A percentile compares a stretch with the other conserved stretches of the same genome.
Conservation (phyloP, 208 protist genomes). For the Angomonas ambiguus region DNA sequence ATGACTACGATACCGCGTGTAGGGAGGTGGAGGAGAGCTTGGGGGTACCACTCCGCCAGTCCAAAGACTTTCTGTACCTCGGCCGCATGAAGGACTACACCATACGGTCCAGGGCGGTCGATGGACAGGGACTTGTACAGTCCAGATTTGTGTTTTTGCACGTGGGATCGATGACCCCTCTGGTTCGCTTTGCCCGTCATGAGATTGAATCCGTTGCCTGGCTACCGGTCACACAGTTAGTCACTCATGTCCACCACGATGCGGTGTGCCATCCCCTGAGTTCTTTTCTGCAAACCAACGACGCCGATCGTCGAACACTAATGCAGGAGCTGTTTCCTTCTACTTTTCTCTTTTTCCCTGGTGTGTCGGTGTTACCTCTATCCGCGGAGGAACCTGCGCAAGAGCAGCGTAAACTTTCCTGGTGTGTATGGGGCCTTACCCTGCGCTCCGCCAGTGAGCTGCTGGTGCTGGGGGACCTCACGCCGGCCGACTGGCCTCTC, state of each 20-base stretch:
- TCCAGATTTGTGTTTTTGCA: constrained; percentile 79
- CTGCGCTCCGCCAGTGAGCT: constrained; percentile 56
- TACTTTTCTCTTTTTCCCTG: constrained; percentile 48
- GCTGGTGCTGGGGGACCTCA: constrained; percentile 41
- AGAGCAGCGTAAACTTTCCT: constrained; percentile 5
- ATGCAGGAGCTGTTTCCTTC: constrained; percentile 48
- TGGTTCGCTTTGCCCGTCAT: constrained; percentile 35
- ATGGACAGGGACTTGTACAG: constrained; percentile 32
- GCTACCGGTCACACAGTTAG: constrained; percentile 44
- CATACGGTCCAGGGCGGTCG: constrained; percentile 25
- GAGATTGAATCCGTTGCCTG: constrained; percentile 59
- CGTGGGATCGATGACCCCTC: constrained; percentile 59
- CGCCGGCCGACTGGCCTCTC: constrained; percentile 62
- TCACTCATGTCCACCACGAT: constrained; percentile 20
- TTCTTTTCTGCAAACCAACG: constrained; percentile 33
- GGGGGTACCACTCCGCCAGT: constrained; percentile 47
- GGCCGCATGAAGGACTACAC: constrained; percentile 58
- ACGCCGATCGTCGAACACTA: constrained; percentile 40
- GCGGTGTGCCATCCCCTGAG: constrained; percentile 45
- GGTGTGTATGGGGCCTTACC: constrained; percentile 66
- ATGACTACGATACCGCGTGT: constrained; percentile 48
- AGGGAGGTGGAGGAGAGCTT: constrained; percentile 43
- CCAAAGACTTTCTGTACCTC: constrained; percentile 44
- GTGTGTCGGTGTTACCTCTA: constrained; percentile 16
- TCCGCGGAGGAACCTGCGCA: constrained; percentile 1